Evolutionary conservation across 352 stramenopile genomes (phyloP), one percentile per base, ranked within the genome.

Genomic region (Phytophthora syringae): DNA sequence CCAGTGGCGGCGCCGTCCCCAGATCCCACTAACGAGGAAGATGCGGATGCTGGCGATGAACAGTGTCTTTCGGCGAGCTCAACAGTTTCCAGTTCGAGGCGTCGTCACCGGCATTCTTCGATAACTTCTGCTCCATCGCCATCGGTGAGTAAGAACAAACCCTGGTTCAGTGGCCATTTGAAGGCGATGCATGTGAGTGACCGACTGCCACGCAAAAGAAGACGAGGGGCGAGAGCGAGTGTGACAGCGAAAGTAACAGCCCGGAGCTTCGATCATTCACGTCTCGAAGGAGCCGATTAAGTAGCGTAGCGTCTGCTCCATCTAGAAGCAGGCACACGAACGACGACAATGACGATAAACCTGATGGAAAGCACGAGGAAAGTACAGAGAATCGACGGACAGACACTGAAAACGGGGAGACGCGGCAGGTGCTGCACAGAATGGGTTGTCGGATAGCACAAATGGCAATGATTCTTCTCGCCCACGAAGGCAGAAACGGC

Each of bases 101-200:
- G 52, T 52, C 70, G 66, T 28, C 60, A 59, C 51, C 52, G 59
- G 9, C 58, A 60, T 50, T 59, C 37, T 20, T 80, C 79, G 9
- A 70, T 80, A 25, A 62, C 72, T 12, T 54, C 60, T 22, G 18
- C 47, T 18, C 34, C 60, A 42, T 72, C 61, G 21, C 24, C 63
- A 24, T 64, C 68, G 30, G 71, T 68, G 50, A 65, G 6, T 20
- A 79, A 77, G 51, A 79, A 54, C 37, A 76, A 76, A 16, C 62
- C 76, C 12, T 93, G 84, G 84, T 92, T 90, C 52, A 88, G 81
- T 50, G 79, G 80, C 1, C 82, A 93, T 52, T 70, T 93, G 22
- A 71, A 77, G 22, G 84, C 84, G 7, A 90, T 93, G 64, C 84
- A 93, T 56, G 77, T 93, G 9, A 70, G 62, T 27, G 84, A 93